Base-by-base conservation (phyloP, 257 asterid species). In the Solanum etuberosum region DNA sequence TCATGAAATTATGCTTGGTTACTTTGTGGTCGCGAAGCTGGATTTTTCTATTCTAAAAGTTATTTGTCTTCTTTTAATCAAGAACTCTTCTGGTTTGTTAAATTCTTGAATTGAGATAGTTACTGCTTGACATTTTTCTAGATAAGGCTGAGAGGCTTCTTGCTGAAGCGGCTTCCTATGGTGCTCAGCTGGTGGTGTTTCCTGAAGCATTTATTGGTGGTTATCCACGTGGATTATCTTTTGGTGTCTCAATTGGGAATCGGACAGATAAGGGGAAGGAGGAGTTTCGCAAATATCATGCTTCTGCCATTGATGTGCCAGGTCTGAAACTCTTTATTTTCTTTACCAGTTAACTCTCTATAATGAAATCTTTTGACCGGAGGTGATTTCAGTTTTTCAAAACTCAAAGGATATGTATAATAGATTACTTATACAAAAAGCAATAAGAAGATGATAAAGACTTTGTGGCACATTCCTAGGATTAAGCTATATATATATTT, bases 141-240 rank as follows among this genome's bases (percentile, higher is more conserved):
- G 98, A 94, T 92, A 97, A 97, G 91, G 98, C 99, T 84, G 99
- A 97, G 87, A 94, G 96, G 93, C 92, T 97, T 68, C 91, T 97
- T 67, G 98, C 98, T 84, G 99, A 97, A 91, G 98, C 99, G 87
- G 99, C 99, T 76, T 91, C 96, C 5, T 94, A 89, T 89, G 99
- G 98, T 59, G 89, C 99, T 48, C 98, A 97, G 91, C 90, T 97
- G 89, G 98, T 94, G 82, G 97, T 95, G 87, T 97, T 97, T 91
- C 99, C 99, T 25, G 99, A 97, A 93, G 99, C 98, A 71, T 97
- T 97, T 87, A 91, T 97, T 6, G 99, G 99, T 86, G 99, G 99
- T 80, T 97, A 97, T 89, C 99, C 99, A 12, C 98, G 99, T 46
- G 98, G 99, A 43, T 95, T 98, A 72, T 92, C 86, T 85, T 97